Conservation (phyloP, 1,139 yeast genomes). For the Pichia cactophila region DNA sequence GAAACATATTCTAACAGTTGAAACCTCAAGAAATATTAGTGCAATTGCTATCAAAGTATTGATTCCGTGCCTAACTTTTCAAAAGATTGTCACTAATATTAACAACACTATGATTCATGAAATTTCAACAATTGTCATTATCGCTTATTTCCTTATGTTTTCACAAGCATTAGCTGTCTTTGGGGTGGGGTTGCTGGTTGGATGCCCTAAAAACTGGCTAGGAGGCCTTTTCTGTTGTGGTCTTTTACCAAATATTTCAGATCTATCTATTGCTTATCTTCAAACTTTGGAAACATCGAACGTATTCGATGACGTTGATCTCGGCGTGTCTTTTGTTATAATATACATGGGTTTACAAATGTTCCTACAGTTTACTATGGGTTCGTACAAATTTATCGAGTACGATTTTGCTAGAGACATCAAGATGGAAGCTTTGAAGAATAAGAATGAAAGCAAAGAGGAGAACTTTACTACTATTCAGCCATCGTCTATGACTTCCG, state of each 20-base stretch:
- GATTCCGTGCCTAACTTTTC: conserved; percentile 72
- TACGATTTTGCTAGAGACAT: conserved; percentile 50
- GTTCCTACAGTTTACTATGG: conserved; percentile 65
- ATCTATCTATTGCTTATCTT: conserved; percentile 82
- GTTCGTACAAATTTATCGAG: conserved; percentile 64
- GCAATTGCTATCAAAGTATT: conserved; percentile 64
- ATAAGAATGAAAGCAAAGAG: background rate
- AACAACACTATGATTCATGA: conserved; percentile 66
- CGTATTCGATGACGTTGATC: conserved; percentile 57
- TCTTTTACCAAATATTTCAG: conserved; percentile 72
- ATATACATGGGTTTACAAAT: conserved; percentile 70
- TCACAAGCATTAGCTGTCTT: conserved; percentile 36
- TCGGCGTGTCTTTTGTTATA: conserved; percentile 83
- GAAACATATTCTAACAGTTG: conserved; percentile 59
- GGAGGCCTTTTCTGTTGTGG: conserved; percentile 79
- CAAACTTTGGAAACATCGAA: conserved; percentile 62
- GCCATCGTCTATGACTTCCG: background rate
- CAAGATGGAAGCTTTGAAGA: background rate
- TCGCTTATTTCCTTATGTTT: conserved; percentile 56
- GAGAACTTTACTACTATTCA: background rate
- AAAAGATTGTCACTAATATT: conserved; percentile 64
- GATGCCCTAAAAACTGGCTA: conserved; percentile 61
- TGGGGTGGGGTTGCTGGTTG: conserved; percentile 20
- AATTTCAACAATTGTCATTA: conserved; percentile 63
- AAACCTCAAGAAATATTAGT: conserved; percentile 67